Evolutionary conservation across 805 yeast genomes (phyloP), one percentile per base, ranked within the genome.

Genomic region (Kuraishia borneana): DNA sequence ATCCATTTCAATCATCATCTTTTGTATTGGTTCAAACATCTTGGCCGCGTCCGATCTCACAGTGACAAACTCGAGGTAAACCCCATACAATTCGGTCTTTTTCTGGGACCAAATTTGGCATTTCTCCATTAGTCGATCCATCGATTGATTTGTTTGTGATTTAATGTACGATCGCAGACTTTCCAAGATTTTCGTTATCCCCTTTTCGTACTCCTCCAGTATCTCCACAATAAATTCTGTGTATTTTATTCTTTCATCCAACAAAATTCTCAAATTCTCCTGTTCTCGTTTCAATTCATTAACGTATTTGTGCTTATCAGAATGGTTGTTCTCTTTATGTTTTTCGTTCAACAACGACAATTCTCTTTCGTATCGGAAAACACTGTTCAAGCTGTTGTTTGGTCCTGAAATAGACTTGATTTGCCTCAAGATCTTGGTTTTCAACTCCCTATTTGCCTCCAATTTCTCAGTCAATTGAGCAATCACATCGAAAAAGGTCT

Each of bases 171-270:
- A 30, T n/a, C 35, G 34, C 23, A 41, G 21, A 4, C 18, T 18
- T 14, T 25, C 35, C n/a, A 39, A 16, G 6, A 41, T 35, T 16
- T 19, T 13, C 17, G 23, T 5, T 4, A 39, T 32, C n/a, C 29
- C 34, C 19, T n/a, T 25, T 21, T 41, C 42, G 31, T 39, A 41
- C 13, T 36, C 40, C 13, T 22, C 35, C 4, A 41, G 21, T n/a
- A 35, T 12, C 6, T 17, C 26, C 13, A 39, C 20, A 13, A 34
- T 19, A 14, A 22, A 34, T 20, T 25, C 20, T 14, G 37, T 40
- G 34, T 37, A 40, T 4, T 29, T n/a, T 9, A 31, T 12, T 21
- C 39, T 35, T 18, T 40, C 36, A 5, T 20, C 17, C 10, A 33
- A 10, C 19, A 37, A 22, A 8, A 18, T 14, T 7, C 14, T 17